Evolutionary conservation across 108 stramenopile genomes (phyloP), one percentile per base, ranked within the genome.

Genomic region (Nannochloropsis salina): DNA sequence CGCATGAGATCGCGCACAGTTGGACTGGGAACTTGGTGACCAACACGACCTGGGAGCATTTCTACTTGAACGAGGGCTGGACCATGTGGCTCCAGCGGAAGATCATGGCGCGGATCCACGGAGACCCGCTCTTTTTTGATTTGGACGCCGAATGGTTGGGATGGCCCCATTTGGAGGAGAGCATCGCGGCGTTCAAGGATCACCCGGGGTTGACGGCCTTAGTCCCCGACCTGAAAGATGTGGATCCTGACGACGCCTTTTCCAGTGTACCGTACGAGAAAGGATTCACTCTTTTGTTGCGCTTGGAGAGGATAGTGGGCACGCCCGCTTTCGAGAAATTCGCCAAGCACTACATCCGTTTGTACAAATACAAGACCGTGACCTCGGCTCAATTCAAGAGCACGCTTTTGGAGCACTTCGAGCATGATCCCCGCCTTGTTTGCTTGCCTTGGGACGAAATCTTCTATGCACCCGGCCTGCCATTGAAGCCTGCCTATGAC

Each of bases 1-100:
- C 99, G 0, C 93, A 92, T 86, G 89, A 92, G 84, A 92, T 93
- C 89, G 92, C 93, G 21, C 96, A 95, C 88, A 90, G 89, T 44
- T 98, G 97, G 97, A 96, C 95, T 0, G 99, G 99, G 9, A 99
- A 99, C 90, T 86, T 98, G 9, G 95, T 98, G 81, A 99, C 97
- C 45, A 97, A 97, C 91, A 89, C 92, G 79, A 96, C 95, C 21
- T 97, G 96, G 93, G 92, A 90, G 74, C 93, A 96, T 84, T 97
- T 97, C 86, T 98, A n/a, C 5, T 44, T 99, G 42, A 99, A 99
- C 87, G 99, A 99, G 85, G 99, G 99, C 31, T 98, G 96, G 95
- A 99, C 99, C 9, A 94, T 94, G 43, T 98, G 97, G 94, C 92
- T 98, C 9, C 94, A 99, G 91, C 92, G 99, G 9, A 97, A 97